These are phyloP conservation scores for Chlorella sorokiniana DNA, from an alignment of 139 green algal genomes.

Conservation along the genomic window DNA sequence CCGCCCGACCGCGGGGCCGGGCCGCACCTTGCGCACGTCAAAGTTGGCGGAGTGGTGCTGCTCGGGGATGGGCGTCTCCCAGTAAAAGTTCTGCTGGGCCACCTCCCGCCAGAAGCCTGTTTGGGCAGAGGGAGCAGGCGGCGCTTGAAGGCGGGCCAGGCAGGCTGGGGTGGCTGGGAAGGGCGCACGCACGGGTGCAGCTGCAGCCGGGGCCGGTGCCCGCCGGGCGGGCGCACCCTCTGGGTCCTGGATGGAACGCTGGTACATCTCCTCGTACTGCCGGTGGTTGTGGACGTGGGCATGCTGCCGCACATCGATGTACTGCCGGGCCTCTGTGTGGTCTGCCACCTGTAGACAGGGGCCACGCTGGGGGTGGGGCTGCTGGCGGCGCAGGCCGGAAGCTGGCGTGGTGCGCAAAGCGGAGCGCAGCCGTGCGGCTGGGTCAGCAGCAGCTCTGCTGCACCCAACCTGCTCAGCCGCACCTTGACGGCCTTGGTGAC, in stretches of 20 bases:
- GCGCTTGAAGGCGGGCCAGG: background rate
- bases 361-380: background rate
- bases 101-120: slow-evolving; percentile 40
- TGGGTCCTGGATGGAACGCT: slow-evolving; percentile 3
- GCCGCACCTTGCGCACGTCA: slow-evolving; percentile 32
- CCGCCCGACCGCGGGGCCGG: background rate
- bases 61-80: slow-evolving; percentile 29
- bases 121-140: background rate
- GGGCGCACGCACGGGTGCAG: background rate
- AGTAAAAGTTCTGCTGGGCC: slow-evolving; percentile 38
- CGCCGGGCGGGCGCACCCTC: no score
- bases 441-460: background rate
- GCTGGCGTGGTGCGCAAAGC: background rate
- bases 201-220: no score
- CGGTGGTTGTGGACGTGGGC: slow-evolving; percentile 28
- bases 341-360: slow-evolving; percentile 5
- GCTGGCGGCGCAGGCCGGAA: background rate
- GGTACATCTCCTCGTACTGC: slow-evolving; percentile 41
- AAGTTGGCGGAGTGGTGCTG: slow-evolving; percentile 25
- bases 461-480: background rate
- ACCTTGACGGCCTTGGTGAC: slow-evolving; percentile 27
- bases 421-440: background rate
- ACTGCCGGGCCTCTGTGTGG: slow-evolving; percentile 5
- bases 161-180: background rate
- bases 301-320: slow-evolving; percentile 11